Evolutionary conservation across 2,329 filamentous ascomycete species (phyloP).

Genomic region (Aspergillus fumigatiaffinis): DNA sequence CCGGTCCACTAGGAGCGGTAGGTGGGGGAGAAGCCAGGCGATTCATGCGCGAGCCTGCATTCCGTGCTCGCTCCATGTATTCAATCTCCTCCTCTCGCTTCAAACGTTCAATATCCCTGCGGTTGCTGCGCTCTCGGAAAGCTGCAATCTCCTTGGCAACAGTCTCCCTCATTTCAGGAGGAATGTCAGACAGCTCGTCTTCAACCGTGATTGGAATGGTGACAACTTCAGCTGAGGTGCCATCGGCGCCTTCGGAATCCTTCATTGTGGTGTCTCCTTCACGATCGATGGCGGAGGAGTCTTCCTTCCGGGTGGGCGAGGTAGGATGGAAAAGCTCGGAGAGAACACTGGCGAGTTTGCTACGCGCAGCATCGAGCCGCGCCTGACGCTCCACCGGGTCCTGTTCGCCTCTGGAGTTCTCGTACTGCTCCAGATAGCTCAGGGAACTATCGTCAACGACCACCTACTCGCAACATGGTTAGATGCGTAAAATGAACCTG

Average conservation of each 20-base stretch:
- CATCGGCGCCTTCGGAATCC: conserved; percentile 55
- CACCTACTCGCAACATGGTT: conserved; percentile 39
- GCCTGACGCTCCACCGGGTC: conserved; percentile 60
- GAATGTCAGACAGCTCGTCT: conserved; percentile 92
- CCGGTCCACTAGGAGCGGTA: conserved; percentile 58
- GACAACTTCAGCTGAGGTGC: conserved; percentile 71
- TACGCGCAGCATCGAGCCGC: conserved; percentile 65
- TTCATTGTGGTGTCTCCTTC: conserved; percentile 69
- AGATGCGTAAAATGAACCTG: conserved; percentile 1
- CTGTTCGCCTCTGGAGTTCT: conserved; percentile 61
- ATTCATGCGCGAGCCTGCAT: conserved; percentile 58
- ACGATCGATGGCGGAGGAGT: conserved; percentile 51
- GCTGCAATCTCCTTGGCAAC: conserved; percentile 91
- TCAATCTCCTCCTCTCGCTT: conserved; percentile 90
- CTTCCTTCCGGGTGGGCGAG: conserved; percentile 42
- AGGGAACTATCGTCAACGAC: conserved; percentile 77
- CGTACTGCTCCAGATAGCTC: conserved; percentile 81
- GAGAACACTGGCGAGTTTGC: conserved; percentile 64
- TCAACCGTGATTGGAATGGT: conserved; percentile 85
- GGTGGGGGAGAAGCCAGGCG: conserved; percentile 69
- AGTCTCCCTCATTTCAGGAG: conserved; percentile 90
- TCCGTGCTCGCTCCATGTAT: conserved; percentile 73
- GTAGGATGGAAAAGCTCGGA: conserved; percentile 68
- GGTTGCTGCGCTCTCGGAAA: conserved; percentile 87
- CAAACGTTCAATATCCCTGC: conserved; percentile 81